Percentiles rank a stretch among this genome's conserved stretches.
Conservation (phyloP, 192 early-diverging fungal species). For the Coemansia sp. region DNA sequence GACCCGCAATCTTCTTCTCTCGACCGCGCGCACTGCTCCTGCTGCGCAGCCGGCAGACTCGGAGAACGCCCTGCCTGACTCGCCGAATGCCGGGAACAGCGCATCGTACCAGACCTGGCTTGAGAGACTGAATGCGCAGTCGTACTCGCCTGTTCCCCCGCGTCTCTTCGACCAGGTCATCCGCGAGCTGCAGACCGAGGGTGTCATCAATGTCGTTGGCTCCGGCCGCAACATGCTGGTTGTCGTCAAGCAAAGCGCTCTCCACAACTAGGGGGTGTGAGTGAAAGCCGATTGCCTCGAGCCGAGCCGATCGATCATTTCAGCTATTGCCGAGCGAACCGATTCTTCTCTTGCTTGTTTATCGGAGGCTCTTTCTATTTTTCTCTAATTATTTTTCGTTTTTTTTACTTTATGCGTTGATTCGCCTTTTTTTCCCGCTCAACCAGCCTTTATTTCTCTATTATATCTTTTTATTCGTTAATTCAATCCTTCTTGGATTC, state of each 20-base stretch:
- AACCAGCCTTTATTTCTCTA: no score
- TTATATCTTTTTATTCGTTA: no score
- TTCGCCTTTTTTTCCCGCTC: no score
- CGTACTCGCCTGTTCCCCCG: conserved; percentile 49
- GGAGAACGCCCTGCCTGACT: conserved; percentile 11
- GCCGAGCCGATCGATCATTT: not conserved
- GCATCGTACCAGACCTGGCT: conserved; percentile 39
- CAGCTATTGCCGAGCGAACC: not conserved
- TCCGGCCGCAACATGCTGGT: conserved; percentile 41
- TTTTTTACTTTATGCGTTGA: not conserved
- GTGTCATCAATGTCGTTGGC: conserved; percentile 41
- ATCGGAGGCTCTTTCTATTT: not conserved
- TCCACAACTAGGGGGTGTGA: conserved; percentile 4
- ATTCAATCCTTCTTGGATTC: not conserved
- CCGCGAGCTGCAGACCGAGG: conserved; percentile 56
- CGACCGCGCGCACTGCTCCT: conserved; percentile 35
- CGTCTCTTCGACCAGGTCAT: conserved; percentile 59
- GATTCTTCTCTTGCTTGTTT: not conserved
- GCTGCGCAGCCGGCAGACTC: not conserved
- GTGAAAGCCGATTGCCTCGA: not conserved
- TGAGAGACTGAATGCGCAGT: conserved; percentile 48
- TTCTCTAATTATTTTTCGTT: not conserved
- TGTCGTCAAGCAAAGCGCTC: conserved; percentile 45
- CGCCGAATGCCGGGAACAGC: conserved; percentile 25
- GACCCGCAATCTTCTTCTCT: conserved; percentile 36